These are phyloP conservation scores for Phialophora verrucosa DNA, from an alignment of 2,329 filamentous ascomycete species.

Conservation along the genomic window DNA sequence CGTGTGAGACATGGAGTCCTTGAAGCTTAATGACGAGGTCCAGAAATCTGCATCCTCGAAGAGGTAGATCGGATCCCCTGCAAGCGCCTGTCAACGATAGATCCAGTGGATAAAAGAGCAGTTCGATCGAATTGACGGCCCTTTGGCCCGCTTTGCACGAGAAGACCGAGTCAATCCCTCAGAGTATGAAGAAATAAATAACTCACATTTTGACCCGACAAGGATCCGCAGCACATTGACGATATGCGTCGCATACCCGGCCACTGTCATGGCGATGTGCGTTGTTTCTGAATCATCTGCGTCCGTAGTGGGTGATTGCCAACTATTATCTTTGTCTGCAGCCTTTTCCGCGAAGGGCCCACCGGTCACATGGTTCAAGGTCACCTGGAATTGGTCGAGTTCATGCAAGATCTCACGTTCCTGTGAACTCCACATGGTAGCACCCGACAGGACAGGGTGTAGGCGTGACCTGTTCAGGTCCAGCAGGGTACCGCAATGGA, in stretches of 20 bases:
- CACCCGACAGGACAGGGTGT: constrained; percentile 51
- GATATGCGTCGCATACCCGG: constrained; percentile 57
- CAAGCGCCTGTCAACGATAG: not conserved
- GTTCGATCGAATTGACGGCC: too few species aligned
- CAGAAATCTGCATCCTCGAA: constrained; percentile 58
- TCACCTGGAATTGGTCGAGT: constrained; percentile 50
- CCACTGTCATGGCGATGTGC: constrained; percentile 49
- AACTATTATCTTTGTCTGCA: constrained; percentile 25
- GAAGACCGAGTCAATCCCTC: not conserved
- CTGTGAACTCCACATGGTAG: constrained; percentile 43
- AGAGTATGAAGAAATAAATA: not conserved
- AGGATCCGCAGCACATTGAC: constrained; percentile 57
- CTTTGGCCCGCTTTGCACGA: not conserved
- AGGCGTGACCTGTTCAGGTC: constrained; percentile 54
- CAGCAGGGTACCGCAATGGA: constrained; percentile 57
- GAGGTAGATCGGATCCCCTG: constrained; percentile 55
- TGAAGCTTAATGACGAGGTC: constrained; percentile 55
- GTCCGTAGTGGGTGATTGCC: constrained; percentile 19
- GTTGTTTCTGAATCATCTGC: constrained; percentile 40
- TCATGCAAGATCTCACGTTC: constrained; percentile 47
- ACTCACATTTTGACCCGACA: constrained; percentile 53
- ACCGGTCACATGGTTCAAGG: constrained; percentile 44
- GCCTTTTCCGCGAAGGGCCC: constrained; percentile 4
- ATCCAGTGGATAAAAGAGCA: not conserved
- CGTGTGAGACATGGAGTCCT: constrained; percentile 55